These are phyloP conservation scores for Cladosporium colombiae DNA, from an alignment of 2,329 filamentous ascomycete species.

Conservation along the genomic window DNA sequence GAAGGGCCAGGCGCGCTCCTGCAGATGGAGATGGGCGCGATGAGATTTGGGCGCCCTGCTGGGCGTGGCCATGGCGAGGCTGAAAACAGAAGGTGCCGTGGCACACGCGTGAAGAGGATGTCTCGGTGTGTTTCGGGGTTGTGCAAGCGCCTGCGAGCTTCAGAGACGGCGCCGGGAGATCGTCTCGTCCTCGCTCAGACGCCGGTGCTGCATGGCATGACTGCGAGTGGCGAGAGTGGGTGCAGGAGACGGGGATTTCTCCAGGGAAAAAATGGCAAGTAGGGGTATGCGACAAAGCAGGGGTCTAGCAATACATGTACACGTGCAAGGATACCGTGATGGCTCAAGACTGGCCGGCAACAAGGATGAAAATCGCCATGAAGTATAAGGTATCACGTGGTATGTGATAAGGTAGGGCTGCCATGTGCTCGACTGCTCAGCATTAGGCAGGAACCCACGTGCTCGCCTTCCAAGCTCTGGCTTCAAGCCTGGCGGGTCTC, in stretches of 20 bases:
- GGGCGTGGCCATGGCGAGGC: slow-evolving; percentile 7
- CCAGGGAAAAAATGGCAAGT: not conserved
- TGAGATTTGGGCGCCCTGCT: not conserved
- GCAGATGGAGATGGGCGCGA: slow-evolving; percentile 15
- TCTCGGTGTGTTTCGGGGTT: not conserved
- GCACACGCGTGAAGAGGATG: not conserved
- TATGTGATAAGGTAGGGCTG: not conserved
- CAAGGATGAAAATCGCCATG: not conserved
- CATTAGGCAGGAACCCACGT: not conserved
- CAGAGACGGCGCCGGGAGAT: slow-evolving; percentile 13
- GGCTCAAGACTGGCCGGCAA: not conserved
- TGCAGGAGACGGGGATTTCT: not conserved
- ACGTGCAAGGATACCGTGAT: not conserved
- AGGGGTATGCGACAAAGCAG: not conserved
- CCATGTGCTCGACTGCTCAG: not conserved
- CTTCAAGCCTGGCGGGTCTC: not conserved
- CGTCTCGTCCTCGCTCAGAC: not conserved
- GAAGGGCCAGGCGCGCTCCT: slow-evolving; percentile 18
- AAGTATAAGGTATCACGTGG: not conserved
- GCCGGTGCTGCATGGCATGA: not conserved
- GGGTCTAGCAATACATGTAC: not conserved
- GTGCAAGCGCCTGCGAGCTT: not conserved
- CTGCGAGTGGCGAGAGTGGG: not conserved
- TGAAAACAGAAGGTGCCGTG: slow-evolving; percentile 4
- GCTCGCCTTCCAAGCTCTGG: not conserved